Conservation (phyloP, 2,329 filamentous ascomycete species). For the Aspergillus ruber region DNA sequence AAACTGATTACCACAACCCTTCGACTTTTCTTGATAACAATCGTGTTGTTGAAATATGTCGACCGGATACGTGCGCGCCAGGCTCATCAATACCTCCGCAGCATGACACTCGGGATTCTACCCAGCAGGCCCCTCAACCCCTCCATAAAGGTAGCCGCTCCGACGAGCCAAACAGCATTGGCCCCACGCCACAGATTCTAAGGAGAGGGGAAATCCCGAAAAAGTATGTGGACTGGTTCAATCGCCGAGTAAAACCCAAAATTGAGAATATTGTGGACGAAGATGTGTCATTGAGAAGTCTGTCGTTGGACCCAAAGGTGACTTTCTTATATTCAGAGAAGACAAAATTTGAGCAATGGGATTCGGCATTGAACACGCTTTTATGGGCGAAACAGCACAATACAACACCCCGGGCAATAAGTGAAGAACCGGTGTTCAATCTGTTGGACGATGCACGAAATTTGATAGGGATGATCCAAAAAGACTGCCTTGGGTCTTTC, state of each 20-base stretch:
- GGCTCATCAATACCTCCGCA: no score
- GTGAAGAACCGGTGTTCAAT: not conserved
- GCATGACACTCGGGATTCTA: no score
- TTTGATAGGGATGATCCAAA: slow-evolving; percentile 15
- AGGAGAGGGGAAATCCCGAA: no score
- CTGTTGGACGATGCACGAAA: not conserved
- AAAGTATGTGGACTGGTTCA: no score
- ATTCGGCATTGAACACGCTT: not conserved
- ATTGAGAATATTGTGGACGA: no score
- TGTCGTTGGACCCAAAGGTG: no score
- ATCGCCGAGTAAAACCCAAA: no score
- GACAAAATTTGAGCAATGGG: not conserved
- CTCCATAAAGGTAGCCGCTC: no score
- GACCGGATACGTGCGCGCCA: not conserved
- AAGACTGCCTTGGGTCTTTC: slow-evolving; percentile 19
- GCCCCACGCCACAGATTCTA: no score
- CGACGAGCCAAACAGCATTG: no score
- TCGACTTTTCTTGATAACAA: not conserved
- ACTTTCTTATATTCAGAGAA: not conserved
- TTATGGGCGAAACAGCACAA: not conserved
- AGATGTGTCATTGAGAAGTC: no score
- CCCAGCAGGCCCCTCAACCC: no score
- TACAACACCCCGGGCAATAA: not conserved
- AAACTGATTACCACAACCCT: not conserved
- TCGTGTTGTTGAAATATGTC: not conserved